Conservation (phyloP, 176 grass and related monocot species). For the Zoysia pacifica region DNA sequence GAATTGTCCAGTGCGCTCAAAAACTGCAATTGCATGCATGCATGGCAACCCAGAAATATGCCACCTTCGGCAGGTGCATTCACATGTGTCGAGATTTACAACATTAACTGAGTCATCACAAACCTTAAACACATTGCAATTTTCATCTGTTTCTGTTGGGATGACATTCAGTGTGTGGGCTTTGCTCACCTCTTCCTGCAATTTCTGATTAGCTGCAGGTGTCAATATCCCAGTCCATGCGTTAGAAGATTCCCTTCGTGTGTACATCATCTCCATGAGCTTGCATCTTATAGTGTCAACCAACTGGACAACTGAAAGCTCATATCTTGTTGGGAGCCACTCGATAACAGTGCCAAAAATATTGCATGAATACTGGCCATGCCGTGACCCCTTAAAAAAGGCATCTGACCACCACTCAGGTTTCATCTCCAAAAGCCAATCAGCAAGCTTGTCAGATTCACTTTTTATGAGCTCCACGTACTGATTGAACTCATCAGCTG, state of each 20-base stretch:
- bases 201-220: constrained; percentile 65
- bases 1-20: constrained; percentile 53
- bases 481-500: constrained; percentile 72
- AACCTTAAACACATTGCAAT: constrained; percentile 76
- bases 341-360: constrained; percentile 57
- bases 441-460: constrained; percentile 77
- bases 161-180: constrained; percentile 68
- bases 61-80: constrained; percentile 87
- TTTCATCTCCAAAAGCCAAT: constrained; percentile 87
- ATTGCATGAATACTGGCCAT: constrained; percentile 76
- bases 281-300: constrained; percentile 84
- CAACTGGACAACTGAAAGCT: constrained; percentile 87
- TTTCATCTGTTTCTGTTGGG: constrained; percentile 47
- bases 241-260: constrained; percentile 64
- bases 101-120: constrained; percentile 70
- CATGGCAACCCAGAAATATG: constrained; percentile 77
- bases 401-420: constrained; percentile 96
- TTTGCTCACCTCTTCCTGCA: constrained; percentile 79
- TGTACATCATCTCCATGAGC: constrained; percentile 97
- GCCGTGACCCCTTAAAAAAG: constrained; percentile 69
- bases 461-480: constrained; percentile 68
- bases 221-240: constrained; percentile 68
- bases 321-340: constrained; percentile 73
- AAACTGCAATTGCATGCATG: constrained; percentile 80
- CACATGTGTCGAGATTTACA: constrained; percentile 62